Evolutionary conservation across 1,284 basidiomycete genomes (phyloP), one percentile per base, ranked within the genome.

Genomic region (Flammula alnicola): DNA sequence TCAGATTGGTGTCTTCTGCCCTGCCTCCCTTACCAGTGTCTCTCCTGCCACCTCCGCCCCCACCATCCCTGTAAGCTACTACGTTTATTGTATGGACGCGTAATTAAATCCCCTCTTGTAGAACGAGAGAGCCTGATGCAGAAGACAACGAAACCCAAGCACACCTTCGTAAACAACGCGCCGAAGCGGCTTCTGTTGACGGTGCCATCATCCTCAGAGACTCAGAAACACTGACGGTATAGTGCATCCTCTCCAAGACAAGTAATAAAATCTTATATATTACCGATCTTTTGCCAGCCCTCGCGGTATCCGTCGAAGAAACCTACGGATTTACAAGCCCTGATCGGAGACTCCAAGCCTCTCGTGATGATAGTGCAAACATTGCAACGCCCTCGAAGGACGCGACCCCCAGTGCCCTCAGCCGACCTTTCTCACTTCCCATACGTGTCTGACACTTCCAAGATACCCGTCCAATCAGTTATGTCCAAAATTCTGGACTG

Each of bases 81-180:
- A 19, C 25, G 19, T 17, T n/a, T 12, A 3, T 35, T 10, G 5
- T 19, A n/a, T 8, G 8, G 12, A 5, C 7, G 12, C 8, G 8
- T 4, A 32, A 27, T 32, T 29, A 20, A 3, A 6, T 32, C 9
- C 19, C 0, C 11, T 1, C n/a, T 16, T 12, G 8, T 38, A 79
- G 78, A 52, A 69, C 69, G 17, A 66, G 65, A 40, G 75, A 72
- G 45, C 79, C 78, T 0, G 71, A 74, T 26, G 66, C 52, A 10
- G 79, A 81, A 54, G 80, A 81, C 49, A 67, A 60, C 39, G 59
- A 67, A 40, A 51, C 26, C 10, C 66, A 71, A 55, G 79, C 78
- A 19, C 54, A 66, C 40, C 58, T 67, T 44, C 74, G 79, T 41
- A 63, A 59, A 51, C 57, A 58, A 44, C 68, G 61, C 19, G 70